These are phyloP conservation scores for Phialemonium atrogriseum DNA, from an alignment of 2,329 filamentous ascomycete genomes.

Conservation along the genomic window DNA sequence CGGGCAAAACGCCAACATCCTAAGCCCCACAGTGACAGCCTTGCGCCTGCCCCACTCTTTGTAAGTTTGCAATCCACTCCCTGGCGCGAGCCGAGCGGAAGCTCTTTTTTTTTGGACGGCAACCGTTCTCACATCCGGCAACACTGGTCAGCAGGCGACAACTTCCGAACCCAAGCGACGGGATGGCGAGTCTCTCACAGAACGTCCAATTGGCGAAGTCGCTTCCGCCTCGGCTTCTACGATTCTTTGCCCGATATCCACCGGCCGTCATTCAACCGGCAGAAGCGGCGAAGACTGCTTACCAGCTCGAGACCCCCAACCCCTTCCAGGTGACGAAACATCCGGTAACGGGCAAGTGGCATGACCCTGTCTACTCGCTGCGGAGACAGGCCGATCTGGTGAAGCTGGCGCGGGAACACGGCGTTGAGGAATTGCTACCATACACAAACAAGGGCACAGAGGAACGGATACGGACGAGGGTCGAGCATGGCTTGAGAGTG, in stretches of 20 bases:
- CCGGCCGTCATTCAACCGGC: slow-evolving; percentile 53
- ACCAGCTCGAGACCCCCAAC: slow-evolving; percentile 55
- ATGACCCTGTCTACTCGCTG: slow-evolving; percentile 73
- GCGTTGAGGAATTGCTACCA: slow-evolving; percentile 74
- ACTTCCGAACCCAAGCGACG: too few species aligned
- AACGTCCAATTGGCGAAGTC: slow-evolving; percentile 59
- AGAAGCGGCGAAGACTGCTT: slow-evolving; percentile 33
- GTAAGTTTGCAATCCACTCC: too few species aligned
- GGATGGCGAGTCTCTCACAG: too few species aligned
- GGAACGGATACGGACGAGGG: slow-evolving; percentile 58
- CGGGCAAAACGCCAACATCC: too few species aligned
- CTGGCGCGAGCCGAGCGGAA: too few species aligned
- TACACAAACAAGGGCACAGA: slow-evolving; percentile 68
- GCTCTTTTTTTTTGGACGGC: too few species aligned
- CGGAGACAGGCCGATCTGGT: slow-evolving; percentile 85
- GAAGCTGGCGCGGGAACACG: slow-evolving; percentile 71
- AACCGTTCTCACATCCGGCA: too few species aligned
- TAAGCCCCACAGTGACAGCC: too few species aligned
- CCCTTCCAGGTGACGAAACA: slow-evolving; percentile 79
- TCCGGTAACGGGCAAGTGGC: slow-evolving; percentile 71
- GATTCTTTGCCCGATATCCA: slow-evolving; percentile 87
- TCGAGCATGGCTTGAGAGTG: slow-evolving; percentile 73
- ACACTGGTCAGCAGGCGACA: too few species aligned
- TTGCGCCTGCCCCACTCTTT: too few species aligned
- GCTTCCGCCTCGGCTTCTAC: slow-evolving; percentile 69